These are phyloP conservation scores for Kalaharituber pfeilii DNA, from an alignment of 2,329 filamentous ascomycete genomes.

Conservation along the genomic window DNA sequence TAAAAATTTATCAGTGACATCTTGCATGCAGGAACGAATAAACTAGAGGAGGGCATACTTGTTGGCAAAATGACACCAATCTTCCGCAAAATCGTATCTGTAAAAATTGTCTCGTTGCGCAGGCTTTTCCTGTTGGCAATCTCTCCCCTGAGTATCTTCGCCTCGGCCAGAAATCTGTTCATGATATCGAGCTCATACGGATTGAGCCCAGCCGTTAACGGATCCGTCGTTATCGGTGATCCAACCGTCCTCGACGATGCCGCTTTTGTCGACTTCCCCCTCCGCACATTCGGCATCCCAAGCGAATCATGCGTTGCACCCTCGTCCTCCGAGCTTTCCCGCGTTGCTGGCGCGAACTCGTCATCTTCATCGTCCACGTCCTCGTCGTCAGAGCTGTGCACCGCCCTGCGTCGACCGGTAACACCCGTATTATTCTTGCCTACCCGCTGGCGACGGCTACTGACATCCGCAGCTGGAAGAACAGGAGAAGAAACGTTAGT, in stretches of 20 bases:
- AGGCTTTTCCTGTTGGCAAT: constrained; percentile 41
- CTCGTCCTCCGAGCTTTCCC: constrained; percentile 6
- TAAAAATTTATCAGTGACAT: background rate
- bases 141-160: constrained; percentile 41
- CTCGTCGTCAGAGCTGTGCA: background rate
- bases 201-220: constrained; percentile 34
- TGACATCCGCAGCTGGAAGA: background rate
- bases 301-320: constrained; percentile 5
- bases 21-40: background rate
- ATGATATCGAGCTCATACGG: constrained; percentile 47
- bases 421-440: background rate
- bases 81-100: constrained; percentile 48
- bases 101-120: constrained; percentile 39
- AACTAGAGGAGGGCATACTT: constrained; percentile 23
- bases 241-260: constrained; percentile 28
- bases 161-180: constrained; percentile 46
- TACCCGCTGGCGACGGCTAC: background rate
- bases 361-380: constrained; percentile 28
- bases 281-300: constrained; percentile 11
- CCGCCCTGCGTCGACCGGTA: background rate
- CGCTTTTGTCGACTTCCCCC: constrained; percentile 8
- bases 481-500: background rate
- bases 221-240: constrained; percentile 40
- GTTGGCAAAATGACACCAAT: constrained; percentile 57
- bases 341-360: constrained; percentile 29